phyloP scores from a whole-genome alignment of 495 filamentous ascomycete genomes.

The Aspergillus indologenus region DNA sequence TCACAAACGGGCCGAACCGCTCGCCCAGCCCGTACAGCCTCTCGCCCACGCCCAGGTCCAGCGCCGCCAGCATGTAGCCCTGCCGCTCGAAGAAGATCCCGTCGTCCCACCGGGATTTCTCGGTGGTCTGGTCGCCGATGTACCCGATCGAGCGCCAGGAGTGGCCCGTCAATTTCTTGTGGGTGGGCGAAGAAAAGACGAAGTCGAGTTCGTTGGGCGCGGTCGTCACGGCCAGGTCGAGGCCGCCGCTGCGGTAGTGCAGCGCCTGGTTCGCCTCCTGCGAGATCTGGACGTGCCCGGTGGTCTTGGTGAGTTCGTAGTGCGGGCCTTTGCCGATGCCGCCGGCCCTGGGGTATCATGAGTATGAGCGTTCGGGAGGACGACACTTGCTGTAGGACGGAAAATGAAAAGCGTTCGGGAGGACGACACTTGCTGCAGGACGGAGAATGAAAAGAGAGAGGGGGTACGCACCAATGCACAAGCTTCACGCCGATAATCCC shows the following conservation, averaged over 20 bases:
- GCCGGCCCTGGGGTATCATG: slow-evolving; percentile 33
- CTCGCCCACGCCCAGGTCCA: slow-evolving; percentile 63
- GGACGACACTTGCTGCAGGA: too few relatives aligned
- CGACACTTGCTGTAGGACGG: too few relatives aligned
- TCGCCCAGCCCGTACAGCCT: slow-evolving; percentile 68
- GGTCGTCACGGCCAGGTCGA: slow-evolving; percentile 51
- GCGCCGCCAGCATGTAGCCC: slow-evolving; percentile 61
- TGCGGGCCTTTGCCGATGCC: slow-evolving; percentile 55
- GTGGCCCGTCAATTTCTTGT: slow-evolving; percentile 52
- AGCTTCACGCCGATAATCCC: slow-evolving; percentile 61
- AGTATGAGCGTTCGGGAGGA: neutral
- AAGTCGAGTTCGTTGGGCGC: slow-evolving; percentile 55
- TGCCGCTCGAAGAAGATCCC: slow-evolving; percentile 52
- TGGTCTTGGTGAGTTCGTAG: slow-evolving; percentile 56
- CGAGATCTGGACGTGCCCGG: slow-evolving; percentile 42
- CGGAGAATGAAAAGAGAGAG: too few relatives aligned
- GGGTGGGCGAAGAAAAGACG: slow-evolving; percentile 41
- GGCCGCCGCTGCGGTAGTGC: slow-evolving; percentile 52
- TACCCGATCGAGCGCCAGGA: slow-evolving; percentile 58
- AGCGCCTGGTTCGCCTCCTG: slow-evolving; percentile 46
- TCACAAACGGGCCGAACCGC: slow-evolving; percentile 67
- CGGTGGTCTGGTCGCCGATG: slow-evolving; percentile 50
- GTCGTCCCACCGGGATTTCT: slow-evolving; percentile 48
- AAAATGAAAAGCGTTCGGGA: too few relatives aligned
- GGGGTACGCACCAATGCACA: slow-evolving; percentile 61